Evolutionary conservation across 495 filamentous ascomycete species (phyloP).

Genomic region (Penicillium psychrofluorescens): DNA sequence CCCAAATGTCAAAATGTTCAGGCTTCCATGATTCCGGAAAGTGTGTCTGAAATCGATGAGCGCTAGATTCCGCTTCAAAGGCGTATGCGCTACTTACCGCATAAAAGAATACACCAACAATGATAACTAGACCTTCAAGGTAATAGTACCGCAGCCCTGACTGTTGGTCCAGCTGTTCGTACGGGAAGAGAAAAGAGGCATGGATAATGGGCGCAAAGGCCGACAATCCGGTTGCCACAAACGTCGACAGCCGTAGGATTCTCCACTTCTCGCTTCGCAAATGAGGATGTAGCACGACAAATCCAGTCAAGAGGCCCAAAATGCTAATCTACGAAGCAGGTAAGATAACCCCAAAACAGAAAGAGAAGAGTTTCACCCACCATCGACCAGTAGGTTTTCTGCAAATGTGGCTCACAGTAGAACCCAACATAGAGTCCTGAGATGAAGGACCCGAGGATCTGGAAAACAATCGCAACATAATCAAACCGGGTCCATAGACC

Average conservation of each 20-base stretch:
- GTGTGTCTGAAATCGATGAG: conserved; percentile 1
- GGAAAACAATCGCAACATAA: conserved; percentile 12
- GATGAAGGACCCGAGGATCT: conserved; percentile 16
- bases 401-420: conserved; percentile 9
- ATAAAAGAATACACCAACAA: conserved; percentile 6
- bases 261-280: conserved; percentile 10
- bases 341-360: no score
- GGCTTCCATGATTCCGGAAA: conserved; percentile 12
- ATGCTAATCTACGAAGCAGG: no score
- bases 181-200: conserved; percentile 29
- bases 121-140: conserved; percentile 23
- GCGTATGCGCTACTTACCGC: background rate
- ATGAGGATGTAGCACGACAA: background rate
- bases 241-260: conserved; percentile 29
- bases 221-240: conserved; percentile 39
- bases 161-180: conserved; percentile 21
- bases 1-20: conserved; percentile 11
- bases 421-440: conserved; percentile 18
- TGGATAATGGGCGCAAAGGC: conserved; percentile 42
- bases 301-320: no score
- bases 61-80: background rate
- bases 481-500: conserved; percentile 8
- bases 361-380: background rate
- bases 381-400: conserved; percentile 11
- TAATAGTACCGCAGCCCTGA: conserved; percentile 41